Evolutionary conservation across 2,329 filamentous ascomycete species (phyloP), one percentile per base, ranked within the genome.

Genomic region (Phaeosphaeriaceae sp.): DNA sequence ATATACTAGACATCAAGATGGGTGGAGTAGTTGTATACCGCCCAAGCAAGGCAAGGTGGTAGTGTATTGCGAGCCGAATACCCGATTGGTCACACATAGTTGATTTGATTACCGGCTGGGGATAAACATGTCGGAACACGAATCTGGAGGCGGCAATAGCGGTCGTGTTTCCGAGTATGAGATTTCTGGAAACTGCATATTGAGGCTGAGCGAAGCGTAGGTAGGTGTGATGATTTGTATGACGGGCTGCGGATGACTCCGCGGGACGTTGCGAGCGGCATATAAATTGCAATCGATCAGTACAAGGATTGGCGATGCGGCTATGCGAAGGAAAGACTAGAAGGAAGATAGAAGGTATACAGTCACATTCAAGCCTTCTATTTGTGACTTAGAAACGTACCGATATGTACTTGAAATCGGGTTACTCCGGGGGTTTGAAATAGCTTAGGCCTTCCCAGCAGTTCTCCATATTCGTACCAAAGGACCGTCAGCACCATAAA

Each of bases 31-130:
- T 13, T 29, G 34, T 35, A 34, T 30, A 13, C 17, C 38, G 34
- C 28, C 34, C 39, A 21, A 17, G 35, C 40, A 38, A 23, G 35
- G 20, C 42, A 39, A 43, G 44, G 42, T 26, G 40, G 32, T 36
- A 42, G 35, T 52, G 48, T 49, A 52, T 50, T 59, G 39, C 35
- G 26, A 52, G 30, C 34, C 52, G 60, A 62, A 51, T 64, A 64
- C 50, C 54, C 52, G 41, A 45, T 50, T 36, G 33, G 39, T 34
- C 41, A 47, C 50, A 64, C 52, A 64, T 56, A 58, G 47, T 41
- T 49, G 55, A 54, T 59, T 13, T 55, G 54, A 48, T 37, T 44
- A 20, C 32, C 42, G 42, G 9, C 16, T 37, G 6, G 32, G n/a
- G 2, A 46, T 35, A 33, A 28, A 44, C 39, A 53, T 34, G 36